Evolutionary conservation across 768 basidiomycete genomes (phyloP).

Genomic region (Scleroderma bovista): DNA sequence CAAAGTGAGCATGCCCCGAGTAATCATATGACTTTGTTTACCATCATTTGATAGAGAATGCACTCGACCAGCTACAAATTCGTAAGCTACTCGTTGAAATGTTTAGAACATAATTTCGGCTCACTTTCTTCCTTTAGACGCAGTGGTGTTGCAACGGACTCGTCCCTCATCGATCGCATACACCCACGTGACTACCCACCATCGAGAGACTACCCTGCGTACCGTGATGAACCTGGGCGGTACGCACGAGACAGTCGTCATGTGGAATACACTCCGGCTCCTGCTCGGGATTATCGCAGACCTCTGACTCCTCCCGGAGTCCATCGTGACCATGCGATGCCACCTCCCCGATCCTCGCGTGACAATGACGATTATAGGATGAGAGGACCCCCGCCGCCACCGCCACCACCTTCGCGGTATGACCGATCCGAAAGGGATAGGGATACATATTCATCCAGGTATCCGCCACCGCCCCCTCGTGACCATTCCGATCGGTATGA

Average conservation of each 20-base stretch:
- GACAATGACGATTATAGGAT: slow-evolving; percentile 68
- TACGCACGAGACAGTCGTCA: slow-evolving; percentile 51
- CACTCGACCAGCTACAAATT: slow-evolving; percentile 43
- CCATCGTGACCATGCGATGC: slow-evolving; percentile 57
- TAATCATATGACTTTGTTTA: background rate
- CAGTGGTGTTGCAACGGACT: slow-evolving; percentile 41
- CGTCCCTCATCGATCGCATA: slow-evolving; percentile 53
- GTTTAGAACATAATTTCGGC: background rate
- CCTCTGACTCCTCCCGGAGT: slow-evolving; percentile 61
- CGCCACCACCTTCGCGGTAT: slow-evolving; percentile 43
- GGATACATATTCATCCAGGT: slow-evolving; percentile 47
- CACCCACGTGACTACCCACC: slow-evolving; percentile 50
- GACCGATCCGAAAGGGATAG: slow-evolving; percentile 43
- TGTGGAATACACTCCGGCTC: slow-evolving; percentile 44
- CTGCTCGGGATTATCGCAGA: slow-evolving; percentile 54
- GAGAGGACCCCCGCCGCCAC: slow-evolving; percentile 44
- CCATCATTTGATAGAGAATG: slow-evolving; percentile 54
- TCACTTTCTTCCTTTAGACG: slow-evolving; percentile 25
- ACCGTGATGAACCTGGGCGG: slow-evolving; percentile 53
- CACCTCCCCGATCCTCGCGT: slow-evolving; percentile 42
- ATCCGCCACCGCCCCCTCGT: slow-evolving; percentile 41
- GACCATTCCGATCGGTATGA: slow-evolving; percentile 67
- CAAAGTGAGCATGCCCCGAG: slow-evolving; percentile 49
- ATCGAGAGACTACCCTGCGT: slow-evolving; percentile 33
- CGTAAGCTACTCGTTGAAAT: slow-evolving; percentile 37